Percentiles rank a stretch among this genome's conserved stretches.
These are phyloP conservation scores for Leccinum griseonigrum DNA, from an alignment of 1,284 basidiomycete genomes.

Conservation along the genomic window DNA sequence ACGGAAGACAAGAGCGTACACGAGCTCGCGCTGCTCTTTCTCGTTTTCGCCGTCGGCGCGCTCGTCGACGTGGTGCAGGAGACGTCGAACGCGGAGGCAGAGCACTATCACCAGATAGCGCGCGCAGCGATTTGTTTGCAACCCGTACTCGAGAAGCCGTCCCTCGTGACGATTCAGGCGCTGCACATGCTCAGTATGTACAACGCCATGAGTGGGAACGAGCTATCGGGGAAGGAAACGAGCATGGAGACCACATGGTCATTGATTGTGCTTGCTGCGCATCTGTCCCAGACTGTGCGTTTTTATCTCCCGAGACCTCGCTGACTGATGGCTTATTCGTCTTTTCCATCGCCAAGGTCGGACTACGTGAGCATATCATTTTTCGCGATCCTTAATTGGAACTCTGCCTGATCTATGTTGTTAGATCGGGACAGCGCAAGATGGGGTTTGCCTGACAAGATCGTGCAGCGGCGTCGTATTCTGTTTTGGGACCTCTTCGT, in stretches of 20 bases:
- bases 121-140: slow-evolving; percentile 59
- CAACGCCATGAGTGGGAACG: slow-evolving; percentile 47
- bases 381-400: not conserved
- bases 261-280: slow-evolving; percentile 51
- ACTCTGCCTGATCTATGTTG: slow-evolving; percentile 16
- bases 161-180: slow-evolving; percentile 61
- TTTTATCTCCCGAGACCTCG: slow-evolving; percentile 9
- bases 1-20: slow-evolving; percentile 42
- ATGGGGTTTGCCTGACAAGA: slow-evolving; percentile 52
- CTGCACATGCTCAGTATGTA: slow-evolving; percentile 58
- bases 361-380: slow-evolving; percentile 46
- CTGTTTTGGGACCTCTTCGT: slow-evolving; percentile 60
- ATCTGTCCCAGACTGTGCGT: slow-evolving; percentile 58
- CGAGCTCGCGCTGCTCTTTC: slow-evolving; percentile 58
- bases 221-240: slow-evolving; percentile 34
- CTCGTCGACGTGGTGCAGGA: slow-evolving; percentile 46
- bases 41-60: slow-evolving; percentile 59
- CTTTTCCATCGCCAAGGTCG: slow-evolving; percentile 42
- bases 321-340: slow-evolving; percentile 10
- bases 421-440: slow-evolving; percentile 56
- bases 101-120: slow-evolving; percentile 61
- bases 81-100: slow-evolving; percentile 43
- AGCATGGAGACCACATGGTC: slow-evolving; percentile 66
- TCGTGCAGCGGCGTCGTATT: slow-evolving; percentile 50
- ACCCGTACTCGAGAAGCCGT: slow-evolving; percentile 63